These are phyloP conservation scores for Lenwebbia sp. DNA, from an alignment of 345 rosid genomes.

Conservation along the genomic window DNA sequence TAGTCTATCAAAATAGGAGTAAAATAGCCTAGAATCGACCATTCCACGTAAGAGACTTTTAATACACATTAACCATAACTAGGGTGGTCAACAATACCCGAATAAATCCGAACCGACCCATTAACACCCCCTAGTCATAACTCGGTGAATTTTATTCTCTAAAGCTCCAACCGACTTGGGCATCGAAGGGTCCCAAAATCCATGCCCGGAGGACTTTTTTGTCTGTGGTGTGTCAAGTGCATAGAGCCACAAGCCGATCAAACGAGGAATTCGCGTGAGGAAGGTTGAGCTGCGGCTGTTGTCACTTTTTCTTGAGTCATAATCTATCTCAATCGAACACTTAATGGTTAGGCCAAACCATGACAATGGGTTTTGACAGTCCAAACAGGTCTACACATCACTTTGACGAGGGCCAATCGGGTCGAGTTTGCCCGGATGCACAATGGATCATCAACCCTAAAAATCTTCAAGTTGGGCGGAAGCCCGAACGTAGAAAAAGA, in stretches of 20 bases:
- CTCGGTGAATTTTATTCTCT: background rate
- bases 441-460: background rate
- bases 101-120: too few species aligned
- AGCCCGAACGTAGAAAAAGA: background rate
- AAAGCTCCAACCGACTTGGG: background rate
- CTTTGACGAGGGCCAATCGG: background rate
- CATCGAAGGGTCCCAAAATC: background rate
- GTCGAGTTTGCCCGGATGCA: background rate
- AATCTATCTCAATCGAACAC: background rate
- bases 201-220: background rate
- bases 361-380: background rate
- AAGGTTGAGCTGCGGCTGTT: background rate
- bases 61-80: background rate
- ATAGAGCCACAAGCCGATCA: background rate
- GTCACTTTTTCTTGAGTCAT: background rate
- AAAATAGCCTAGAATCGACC: background rate
- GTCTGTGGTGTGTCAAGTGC: background rate
- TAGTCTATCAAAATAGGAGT: background rate
- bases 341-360: background rate
- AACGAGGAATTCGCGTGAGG: background rate
- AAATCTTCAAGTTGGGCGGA: background rate
- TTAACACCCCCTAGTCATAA: background rate
- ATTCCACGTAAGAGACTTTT: background rate
- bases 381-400: background rate
- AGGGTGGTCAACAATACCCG: too few species aligned